phyloP scores from a whole-genome alignment of 2,329 filamentous ascomycete genomes.

The Fusarium praegraminearum region DNA sequence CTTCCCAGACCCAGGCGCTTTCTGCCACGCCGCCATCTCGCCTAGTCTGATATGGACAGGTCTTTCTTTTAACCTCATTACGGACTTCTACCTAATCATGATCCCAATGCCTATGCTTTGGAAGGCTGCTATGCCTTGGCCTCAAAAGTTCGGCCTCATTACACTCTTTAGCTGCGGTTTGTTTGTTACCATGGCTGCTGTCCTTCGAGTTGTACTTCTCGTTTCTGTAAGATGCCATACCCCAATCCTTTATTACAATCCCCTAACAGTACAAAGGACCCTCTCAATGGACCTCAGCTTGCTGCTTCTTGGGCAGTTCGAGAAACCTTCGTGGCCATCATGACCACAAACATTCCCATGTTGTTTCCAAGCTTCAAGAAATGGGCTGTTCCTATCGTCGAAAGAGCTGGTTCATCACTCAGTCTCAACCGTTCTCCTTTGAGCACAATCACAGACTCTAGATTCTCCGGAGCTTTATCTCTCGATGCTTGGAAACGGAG shows the following conservation, averaged over 20 bases:
- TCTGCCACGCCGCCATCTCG: conserved; percentile 64
- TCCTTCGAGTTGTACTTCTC: conserved; percentile 51
- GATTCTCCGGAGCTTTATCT: conserved; percentile 37
- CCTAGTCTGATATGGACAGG: conserved; percentile 64
- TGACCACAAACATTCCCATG: conserved; percentile 59
- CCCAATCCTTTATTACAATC: too few species aligned
- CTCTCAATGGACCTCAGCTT: conserved; percentile 55
- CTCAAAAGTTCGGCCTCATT: conserved; percentile 56
- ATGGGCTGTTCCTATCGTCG: conserved; percentile 48
- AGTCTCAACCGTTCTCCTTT: conserved; percentile 37
- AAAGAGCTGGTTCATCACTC: conserved; percentile 41
- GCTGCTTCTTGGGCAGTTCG: conserved; percentile 59
- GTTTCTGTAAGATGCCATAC: conserved; percentile 40
- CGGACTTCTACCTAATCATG: conserved; percentile 69
- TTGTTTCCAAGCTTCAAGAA: conserved; percentile 60
- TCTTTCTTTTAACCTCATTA: conserved; percentile 64
- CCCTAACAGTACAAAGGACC: conserved; percentile 50
- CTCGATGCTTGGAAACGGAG: conserved; percentile 41
- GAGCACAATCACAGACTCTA: conserved; percentile 18
- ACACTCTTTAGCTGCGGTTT: conserved; percentile 56
- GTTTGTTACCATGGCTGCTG: conserved; percentile 57
- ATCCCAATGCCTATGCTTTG: conserved; percentile 68
- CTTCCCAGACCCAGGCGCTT: conserved; percentile 64
- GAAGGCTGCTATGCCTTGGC: conserved; percentile 51
- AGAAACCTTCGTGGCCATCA: conserved; percentile 59